Conservation (phyloP, 129 eudicot genomes). For the Smallanthus sonchifolius region DNA sequence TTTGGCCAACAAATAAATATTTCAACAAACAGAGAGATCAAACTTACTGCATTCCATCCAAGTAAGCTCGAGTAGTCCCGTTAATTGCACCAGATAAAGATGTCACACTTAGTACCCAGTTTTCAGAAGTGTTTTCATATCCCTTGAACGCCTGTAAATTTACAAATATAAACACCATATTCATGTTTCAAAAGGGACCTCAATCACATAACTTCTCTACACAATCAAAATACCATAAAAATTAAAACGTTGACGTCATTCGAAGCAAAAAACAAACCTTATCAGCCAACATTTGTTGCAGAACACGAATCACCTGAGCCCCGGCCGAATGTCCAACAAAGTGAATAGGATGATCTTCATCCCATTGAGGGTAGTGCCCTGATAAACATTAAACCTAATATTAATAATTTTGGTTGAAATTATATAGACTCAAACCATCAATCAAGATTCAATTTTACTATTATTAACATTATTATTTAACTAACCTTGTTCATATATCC, state of each 20-base stretch:
- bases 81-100: conserved; percentile 92
- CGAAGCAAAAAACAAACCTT: conserved; percentile 45
- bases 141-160: conserved; percentile 74
- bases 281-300: conserved; percentile 96
- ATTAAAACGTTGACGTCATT: not conserved
- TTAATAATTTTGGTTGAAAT: not conserved
- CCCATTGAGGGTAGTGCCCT: conserved; percentile 95
- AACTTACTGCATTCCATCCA: conserved; percentile 97
- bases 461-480: not conserved
- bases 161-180: not conserved
- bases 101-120: conserved; percentile 87
- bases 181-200: not conserved
- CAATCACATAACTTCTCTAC: not conserved
- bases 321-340: conserved; percentile 99
- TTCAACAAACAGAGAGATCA: not conserved
- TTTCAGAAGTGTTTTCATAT: conserved; percentile 64
- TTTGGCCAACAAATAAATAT: not conserved
- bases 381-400: conserved; percentile 31
- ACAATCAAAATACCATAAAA: not conserved
- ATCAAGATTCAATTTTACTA: not conserved
- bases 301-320: conserved; percentile 77
- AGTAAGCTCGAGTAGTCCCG: conserved; percentile 87
- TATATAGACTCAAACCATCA: not conserved
- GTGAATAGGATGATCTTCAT: conserved; percentile 95
- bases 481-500: conserved; percentile 60